Conservation (phyloP, 768 basidiomycete species). For the Nidularia sp. region DNA sequence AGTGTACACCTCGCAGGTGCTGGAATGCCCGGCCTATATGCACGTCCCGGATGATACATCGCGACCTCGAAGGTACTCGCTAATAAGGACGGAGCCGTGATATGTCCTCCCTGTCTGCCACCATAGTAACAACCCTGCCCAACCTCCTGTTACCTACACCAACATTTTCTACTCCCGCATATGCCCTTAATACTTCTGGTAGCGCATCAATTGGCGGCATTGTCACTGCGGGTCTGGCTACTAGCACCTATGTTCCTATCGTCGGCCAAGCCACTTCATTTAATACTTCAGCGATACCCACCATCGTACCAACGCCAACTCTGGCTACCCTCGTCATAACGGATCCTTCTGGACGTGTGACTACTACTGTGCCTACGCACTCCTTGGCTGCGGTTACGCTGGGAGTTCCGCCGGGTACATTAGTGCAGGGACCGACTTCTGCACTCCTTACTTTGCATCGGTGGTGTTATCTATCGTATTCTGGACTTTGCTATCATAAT, state of each 20-base stretch:
- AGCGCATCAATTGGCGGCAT: slow-evolving; percentile 50
- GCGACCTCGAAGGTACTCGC: slow-evolving; percentile 99
- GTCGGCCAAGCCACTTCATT: slow-evolving; percentile 32
- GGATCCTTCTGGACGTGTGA: slow-evolving; percentile 44
- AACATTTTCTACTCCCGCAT: slow-evolving; percentile 56
- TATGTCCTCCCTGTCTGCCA: slow-evolving; percentile 62
- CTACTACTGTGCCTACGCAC: slow-evolving; percentile 51
- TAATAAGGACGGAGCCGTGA: slow-evolving; percentile 98
- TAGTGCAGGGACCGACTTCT: slow-evolving; percentile 17
- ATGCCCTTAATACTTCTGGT: slow-evolving; percentile 67
- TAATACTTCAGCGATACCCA: slow-evolving; percentile 55
- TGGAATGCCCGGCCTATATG: slow-evolving; percentile 92
- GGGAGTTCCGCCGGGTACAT: slow-evolving; percentile 58
- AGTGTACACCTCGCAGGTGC: slow-evolving; percentile 93
- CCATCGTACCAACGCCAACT: slow-evolving; percentile 45
- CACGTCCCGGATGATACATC: slow-evolving; percentile 99
- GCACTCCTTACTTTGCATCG: slow-evolving; percentile 8
- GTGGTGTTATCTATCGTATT: neutral
- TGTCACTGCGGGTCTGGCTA: slow-evolving; percentile 59
- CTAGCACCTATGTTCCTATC: slow-evolving; percentile 66
- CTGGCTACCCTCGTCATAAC: slow-evolving; percentile 56
- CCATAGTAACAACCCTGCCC: slow-evolving; percentile 64
- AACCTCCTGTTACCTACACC: slow-evolving; percentile 69
- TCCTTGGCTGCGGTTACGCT: slow-evolving; percentile 45
- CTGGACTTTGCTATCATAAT: slow-evolving; percentile 1